phyloP scores from a whole-genome alignment of 352 stramenopile species.

The Globisporangium camurandrum region DNA sequence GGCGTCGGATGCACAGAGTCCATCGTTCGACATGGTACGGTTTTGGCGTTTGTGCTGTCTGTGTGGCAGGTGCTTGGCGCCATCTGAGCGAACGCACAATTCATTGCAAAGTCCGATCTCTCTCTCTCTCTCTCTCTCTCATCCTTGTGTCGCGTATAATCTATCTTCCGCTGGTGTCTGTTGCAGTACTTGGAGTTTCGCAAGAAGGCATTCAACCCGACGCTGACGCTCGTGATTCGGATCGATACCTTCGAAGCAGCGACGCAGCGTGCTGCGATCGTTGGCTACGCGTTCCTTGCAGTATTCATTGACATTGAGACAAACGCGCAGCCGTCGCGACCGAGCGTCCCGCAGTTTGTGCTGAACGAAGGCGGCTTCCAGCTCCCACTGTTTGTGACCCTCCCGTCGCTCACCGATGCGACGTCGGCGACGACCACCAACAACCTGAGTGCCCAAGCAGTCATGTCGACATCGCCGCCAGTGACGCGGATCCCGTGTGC shows the following conservation, averaged over 20 bases:
- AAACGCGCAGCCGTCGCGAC: constrained; percentile 34
- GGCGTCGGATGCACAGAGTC: constrained; percentile 25
- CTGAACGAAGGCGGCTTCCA: constrained; percentile 76
- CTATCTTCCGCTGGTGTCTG: not conserved
- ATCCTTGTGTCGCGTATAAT: not conserved
- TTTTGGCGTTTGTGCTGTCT: too few relatives aligned
- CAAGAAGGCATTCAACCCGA: constrained; percentile 67
- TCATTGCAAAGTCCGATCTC: too few relatives aligned
- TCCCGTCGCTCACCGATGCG: constrained; percentile 27
- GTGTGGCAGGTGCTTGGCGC: not conserved
- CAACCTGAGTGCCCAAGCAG: too few relatives aligned
- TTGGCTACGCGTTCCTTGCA: constrained; percentile 68
- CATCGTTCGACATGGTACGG: constrained; percentile 48
- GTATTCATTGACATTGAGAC: constrained; percentile 71
- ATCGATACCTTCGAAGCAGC: constrained; percentile 70
- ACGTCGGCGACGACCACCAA: constrained; percentile 20
- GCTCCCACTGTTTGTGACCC: constrained; percentile 53
- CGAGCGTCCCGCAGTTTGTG: constrained; percentile 40
- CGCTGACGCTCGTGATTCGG: constrained; percentile 74
- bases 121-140: not conserved
- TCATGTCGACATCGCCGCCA: too few relatives aligned
- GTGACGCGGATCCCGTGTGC: constrained; percentile 66
- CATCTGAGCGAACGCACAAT: too few relatives aligned
- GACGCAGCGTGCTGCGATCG: constrained; percentile 41
- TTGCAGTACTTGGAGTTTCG: constrained; percentile 67